Evolutionary conservation across 1,284 basidiomycete species (phyloP), one percentile per base, ranked within the genome.

Genomic region (Ustilago hordei): DNA sequence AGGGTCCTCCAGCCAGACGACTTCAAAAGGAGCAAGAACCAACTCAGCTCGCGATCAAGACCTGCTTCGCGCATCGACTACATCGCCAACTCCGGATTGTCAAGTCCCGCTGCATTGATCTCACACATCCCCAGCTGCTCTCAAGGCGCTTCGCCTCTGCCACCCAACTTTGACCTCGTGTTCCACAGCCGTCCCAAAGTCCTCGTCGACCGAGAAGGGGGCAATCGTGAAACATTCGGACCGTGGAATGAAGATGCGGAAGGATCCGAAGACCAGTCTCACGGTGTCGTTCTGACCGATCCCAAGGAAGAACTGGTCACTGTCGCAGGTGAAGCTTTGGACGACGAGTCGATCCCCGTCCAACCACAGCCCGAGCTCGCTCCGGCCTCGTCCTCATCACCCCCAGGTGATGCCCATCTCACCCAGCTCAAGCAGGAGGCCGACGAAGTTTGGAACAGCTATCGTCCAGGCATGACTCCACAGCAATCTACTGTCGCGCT

Each of bases 391-490:
- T 17, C 19, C 28, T 28, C 52, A 17, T 45, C 41, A 6, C 3
- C 23, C 3, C 32, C 60, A 3, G 7, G 39, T 17, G 60, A 64
- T 13, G 19, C 47, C 2, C 64, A 64, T 57, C 58, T 54, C 3
- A 38, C 52, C 4, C 67, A 70, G 41, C 68, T 75, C 60, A 75
- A 70, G 55, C 64, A 67, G 38, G 64, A 75, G 48, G 73, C 73
- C 15, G 55, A 69, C n/a, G 35, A 67, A 54, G 64, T 47, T 2
- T 75, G 73, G 73, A 64, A 63, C 4, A 56, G 59, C 19, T 68
- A 67, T 17, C 60, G 64, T 0, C 60, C 60, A 8, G 58, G 64
- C 35, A 36, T 64, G 61, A 34, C 69, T n/a, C 47, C 64, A 36
- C 69, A 66, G 8, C 69, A 63, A 23, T 38, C 39, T 3, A 15